Conservation (phyloP, 2,329 filamentous ascomycete genomes). For the Talaromyces sp. region DNA sequence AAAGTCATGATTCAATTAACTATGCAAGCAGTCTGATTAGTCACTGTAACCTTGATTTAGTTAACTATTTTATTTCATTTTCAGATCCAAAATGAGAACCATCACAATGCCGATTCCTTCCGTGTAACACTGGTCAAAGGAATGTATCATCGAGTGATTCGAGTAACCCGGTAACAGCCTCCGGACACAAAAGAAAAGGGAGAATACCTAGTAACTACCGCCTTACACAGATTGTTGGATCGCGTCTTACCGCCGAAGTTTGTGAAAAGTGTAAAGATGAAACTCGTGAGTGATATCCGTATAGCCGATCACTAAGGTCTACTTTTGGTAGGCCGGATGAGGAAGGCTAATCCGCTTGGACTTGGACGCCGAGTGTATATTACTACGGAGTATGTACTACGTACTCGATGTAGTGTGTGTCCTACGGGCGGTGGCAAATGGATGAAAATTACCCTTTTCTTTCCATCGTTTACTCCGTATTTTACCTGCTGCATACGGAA, state of each 20-base stretch:
- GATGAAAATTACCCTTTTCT: background rate
- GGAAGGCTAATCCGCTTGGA: constrained; percentile 10
- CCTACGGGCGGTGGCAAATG: background rate
- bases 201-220: background rate
- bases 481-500: background rate
- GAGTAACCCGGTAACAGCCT: too few relatives aligned
- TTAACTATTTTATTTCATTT: background rate
- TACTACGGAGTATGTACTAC: background rate
- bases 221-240: background rate
- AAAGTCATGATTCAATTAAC: background rate
- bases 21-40: constrained; percentile 9
- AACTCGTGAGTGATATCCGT: constrained; percentile 1
- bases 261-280: background rate
- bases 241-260: constrained; percentile 9
- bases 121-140: background rate
- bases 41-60: constrained; percentile 4
- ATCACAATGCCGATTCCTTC: constrained; percentile 11
- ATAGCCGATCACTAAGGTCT: background rate
- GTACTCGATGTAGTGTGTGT: background rate
- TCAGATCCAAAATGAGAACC: constrained; percentile 2
- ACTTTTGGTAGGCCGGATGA: background rate
- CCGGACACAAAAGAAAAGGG: background rate
- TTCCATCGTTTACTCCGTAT: background rate
- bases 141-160: constrained; percentile 8
- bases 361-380: background rate